Conservation (phyloP, 176 grass and related monocot genomes). For the Elymus sibiricus region DNA sequence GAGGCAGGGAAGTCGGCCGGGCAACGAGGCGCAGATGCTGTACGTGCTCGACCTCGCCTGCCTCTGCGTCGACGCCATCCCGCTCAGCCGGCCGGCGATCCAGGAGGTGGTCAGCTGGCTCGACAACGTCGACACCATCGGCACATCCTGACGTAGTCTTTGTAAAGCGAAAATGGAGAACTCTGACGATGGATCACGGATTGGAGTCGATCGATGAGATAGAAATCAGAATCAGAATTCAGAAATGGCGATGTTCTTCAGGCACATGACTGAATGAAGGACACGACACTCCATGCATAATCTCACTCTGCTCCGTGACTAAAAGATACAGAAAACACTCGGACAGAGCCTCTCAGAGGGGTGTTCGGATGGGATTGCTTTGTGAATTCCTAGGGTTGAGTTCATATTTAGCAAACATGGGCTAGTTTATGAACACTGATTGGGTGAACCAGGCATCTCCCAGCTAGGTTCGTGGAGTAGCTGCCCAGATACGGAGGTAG, state of each 20-base stretch:
- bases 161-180: not conserved
- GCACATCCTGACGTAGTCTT: not conserved
- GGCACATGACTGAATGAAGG: not conserved
- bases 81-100: conserved; percentile 46
- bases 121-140: conserved; percentile 38
- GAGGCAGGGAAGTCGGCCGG: not conserved
- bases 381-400: not conserved
- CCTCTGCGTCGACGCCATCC: conserved; percentile 30
- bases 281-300: not conserved
- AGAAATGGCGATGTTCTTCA: not conserved
- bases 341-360: too few species aligned
- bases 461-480: too few species aligned
- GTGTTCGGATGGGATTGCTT: not conserved
- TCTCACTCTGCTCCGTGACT: too few species aligned
- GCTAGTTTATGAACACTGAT: too few species aligned
- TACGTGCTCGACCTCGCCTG: conserved; percentile 57
- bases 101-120: conserved; percentile 58
- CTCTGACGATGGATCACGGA: not conserved
- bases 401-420: not conserved
- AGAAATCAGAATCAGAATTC: not conserved
- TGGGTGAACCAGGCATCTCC: too few species aligned
- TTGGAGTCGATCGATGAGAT: not conserved
- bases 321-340: too few species aligned
- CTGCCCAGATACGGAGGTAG: too few species aligned
- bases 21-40: conserved; percentile 39